phyloP scores from a whole-genome alignment of 768 basidiomycete genomes.

The Pleurotus djamor region DNA sequence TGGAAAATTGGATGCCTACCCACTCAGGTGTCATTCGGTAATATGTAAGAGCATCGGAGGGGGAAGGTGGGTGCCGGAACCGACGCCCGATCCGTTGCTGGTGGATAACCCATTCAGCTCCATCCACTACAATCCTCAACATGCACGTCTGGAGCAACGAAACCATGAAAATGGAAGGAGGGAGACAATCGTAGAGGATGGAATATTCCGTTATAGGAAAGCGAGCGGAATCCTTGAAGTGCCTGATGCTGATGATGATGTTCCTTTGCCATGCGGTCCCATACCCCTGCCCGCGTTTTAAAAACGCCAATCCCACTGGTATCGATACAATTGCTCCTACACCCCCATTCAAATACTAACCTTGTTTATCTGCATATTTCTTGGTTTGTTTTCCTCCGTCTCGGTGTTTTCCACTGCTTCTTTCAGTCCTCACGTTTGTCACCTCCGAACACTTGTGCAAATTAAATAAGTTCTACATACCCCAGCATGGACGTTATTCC shows the following conservation, averaged over 20 bases:
- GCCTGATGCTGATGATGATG: conserved; percentile 1
- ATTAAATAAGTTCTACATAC: too few relatives aligned
- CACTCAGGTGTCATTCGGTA: conserved; percentile 60
- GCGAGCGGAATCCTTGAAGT: background rate
- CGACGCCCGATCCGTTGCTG: conserved; percentile 25
- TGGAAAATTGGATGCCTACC: conserved; percentile 75
- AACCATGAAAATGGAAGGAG: conserved; percentile 42
- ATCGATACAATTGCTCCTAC: too few relatives aligned
- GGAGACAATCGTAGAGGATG: conserved; percentile 69
- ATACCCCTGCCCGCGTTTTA: conserved; percentile 62
- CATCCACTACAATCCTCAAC: conserved; percentile 58
- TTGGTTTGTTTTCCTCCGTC: too few relatives aligned
- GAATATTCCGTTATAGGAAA: conserved; percentile 19
- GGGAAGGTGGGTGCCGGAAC: conserved; percentile 78
- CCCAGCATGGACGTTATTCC: too few relatives aligned
- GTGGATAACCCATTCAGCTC: conserved; percentile 32
- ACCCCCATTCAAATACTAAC: too few relatives aligned
- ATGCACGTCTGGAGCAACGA: conserved; percentile 56
- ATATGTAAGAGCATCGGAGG: conserved; percentile 80
- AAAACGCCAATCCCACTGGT: conserved; percentile 4
- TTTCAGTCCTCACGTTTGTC: too few relatives aligned
- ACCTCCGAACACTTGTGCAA: too few relatives aligned
- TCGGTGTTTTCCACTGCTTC: too few relatives aligned
- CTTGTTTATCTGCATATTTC: too few relatives aligned
- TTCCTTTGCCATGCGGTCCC: conserved; percentile 37